Evolutionary conservation across 345 rosid genomes (phyloP), one percentile per base, ranked within the genome.

Genomic region (Excoecaria cochinchinensis): DNA sequence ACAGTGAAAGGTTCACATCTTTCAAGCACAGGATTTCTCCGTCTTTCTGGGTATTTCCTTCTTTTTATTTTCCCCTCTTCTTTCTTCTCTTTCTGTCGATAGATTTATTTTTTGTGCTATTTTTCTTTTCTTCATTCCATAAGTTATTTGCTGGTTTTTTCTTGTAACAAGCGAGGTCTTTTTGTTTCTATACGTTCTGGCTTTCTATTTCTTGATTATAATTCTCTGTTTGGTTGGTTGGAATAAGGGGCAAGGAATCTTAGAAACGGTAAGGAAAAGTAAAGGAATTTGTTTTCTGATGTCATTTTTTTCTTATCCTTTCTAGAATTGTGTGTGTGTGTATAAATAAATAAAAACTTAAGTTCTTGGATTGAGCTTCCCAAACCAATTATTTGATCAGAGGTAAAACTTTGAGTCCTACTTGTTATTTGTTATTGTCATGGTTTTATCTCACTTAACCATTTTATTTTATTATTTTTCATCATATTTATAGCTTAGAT

Each of bases 221-320:
- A 22, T 68, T 56, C 39, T 75, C 21, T 75, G 48, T 68, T 68
- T 68, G 78, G 50, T 47, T 68, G 55, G 15, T 31, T 10, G 56
- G 67, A 68, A 31, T 31, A 51, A 50, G 19, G 39, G 51, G 44
- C 66, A 25, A 8, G 52, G 62, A 42, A 64, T 21, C 7, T 63
- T 15, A 42, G 19, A 13, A 47, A 63, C 8, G 59, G 21, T 53
- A 51, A 17, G 11, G 25, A 46, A 56, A 74, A 47, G 11, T 31
- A 31, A 6, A 12, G 22, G 25, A 46, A 16, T 57, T 66, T 24
- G 19, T 44, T 19, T 46, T 11, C 15, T 42, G 31, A 19, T 13
- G 0, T 17, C 21, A 1, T 13, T 53, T 31, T 70, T 38, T 19
- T 1, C 1, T 56, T 3, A 4, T 10, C 19, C 38, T 36, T 21